These are phyloP conservation scores for Amylostereum areolatum DNA, from an alignment of 1,284 basidiomycete species.

Conservation along the genomic window DNA sequence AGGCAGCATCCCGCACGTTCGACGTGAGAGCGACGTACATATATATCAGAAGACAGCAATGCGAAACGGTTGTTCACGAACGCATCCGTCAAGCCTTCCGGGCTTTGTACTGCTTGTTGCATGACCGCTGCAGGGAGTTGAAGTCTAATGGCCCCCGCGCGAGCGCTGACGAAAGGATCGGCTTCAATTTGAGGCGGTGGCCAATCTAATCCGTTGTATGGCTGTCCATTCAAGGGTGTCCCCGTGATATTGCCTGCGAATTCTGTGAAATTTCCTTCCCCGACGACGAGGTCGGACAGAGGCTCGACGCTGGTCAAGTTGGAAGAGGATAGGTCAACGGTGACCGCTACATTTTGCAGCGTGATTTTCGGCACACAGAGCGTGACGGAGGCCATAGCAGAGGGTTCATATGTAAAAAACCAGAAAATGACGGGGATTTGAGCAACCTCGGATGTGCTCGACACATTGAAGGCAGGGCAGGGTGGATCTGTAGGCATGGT, in stretches of 20 bases:
- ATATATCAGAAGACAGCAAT: slow-evolving; percentile 32
- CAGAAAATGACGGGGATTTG: slow-evolving; percentile 49
- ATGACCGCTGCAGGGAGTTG: slow-evolving; percentile 46
- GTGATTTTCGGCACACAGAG: slow-evolving; percentile 38
- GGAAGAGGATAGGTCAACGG: slow-evolving; percentile 17
- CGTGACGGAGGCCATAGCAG: slow-evolving; percentile 32
- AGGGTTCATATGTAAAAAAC: slow-evolving; percentile 42
- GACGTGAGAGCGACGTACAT: slow-evolving; percentile 30
- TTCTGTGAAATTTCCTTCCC: slow-evolving; percentile 25
- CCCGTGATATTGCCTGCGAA: slow-evolving; percentile 38
- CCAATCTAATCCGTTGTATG: slow-evolving; percentile 47
- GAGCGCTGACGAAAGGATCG: slow-evolving; percentile 27
- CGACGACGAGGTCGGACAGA: slow-evolving; percentile 26
- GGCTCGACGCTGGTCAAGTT: slow-evolving; percentile 33
- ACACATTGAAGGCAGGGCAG: slow-evolving; percentile 5
- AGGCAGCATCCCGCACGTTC: not conserved
- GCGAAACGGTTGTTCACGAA: slow-evolving; percentile 35
- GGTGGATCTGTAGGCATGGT: not conserved
- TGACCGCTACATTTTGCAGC: slow-evolving; percentile 30
- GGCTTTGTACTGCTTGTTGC: slow-evolving; percentile 34
- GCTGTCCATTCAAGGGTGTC: slow-evolving; percentile 33
- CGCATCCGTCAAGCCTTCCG: slow-evolving; percentile 29
- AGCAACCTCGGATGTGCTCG: slow-evolving; percentile 3
- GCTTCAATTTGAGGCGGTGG: slow-evolving; percentile 26
- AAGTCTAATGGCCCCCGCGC: slow-evolving; percentile 35